Base-by-base conservation (phyloP, 176 grass and related monocot genomes). In the Zizania latifolia region DNA sequence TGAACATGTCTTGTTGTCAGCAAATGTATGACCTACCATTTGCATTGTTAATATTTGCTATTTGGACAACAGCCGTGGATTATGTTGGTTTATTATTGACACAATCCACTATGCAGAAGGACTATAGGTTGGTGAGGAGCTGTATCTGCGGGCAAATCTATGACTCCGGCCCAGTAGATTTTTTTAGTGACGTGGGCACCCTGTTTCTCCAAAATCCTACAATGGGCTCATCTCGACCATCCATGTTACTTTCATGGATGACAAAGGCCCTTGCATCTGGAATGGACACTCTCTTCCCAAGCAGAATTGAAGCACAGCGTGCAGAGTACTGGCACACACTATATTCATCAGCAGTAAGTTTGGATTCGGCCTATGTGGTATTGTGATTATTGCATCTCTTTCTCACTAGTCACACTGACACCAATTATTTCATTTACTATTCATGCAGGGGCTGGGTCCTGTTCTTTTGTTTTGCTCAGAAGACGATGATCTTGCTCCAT, bases 381-480 rank as follows among this genome's bases (percentile, higher is more conserved):
- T 54, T 65, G 1, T 51, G 23, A 22, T 81, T 62, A 54, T 55
- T 65, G 12, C 16, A 69, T 57, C 66, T 10, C 57, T 56, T 57
- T 45, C 28, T 79, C 11, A 14, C 46, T 50, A 30, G 32, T 82
- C n/a, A 74, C 31, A 17, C 12, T 45, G 26, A n/a, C 62, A 19
- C n/a, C 4, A 19, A 68, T 9, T 65, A 37, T 58, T 57, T 64
- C 19, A 33, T 71, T 76, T 23, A 66, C 7, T 88, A 24, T 88
- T 72, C n/a, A n/a, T 80, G 53, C 79, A 94, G 95, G 85, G 75
- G 16, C 80, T 92, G 72, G 95, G 89, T 46, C 87, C 95, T 13
- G 84, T 94, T 84, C 89, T 99, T 78, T 78, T 99, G 90, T 76
- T 99, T 69, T 99, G 89, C 74, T 99, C 91, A 16, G 92, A 99